These are phyloP conservation scores for Paecilomyces sp. DNA, from an alignment of 2,329 filamentous ascomycete genomes.

Conservation along the genomic window DNA sequence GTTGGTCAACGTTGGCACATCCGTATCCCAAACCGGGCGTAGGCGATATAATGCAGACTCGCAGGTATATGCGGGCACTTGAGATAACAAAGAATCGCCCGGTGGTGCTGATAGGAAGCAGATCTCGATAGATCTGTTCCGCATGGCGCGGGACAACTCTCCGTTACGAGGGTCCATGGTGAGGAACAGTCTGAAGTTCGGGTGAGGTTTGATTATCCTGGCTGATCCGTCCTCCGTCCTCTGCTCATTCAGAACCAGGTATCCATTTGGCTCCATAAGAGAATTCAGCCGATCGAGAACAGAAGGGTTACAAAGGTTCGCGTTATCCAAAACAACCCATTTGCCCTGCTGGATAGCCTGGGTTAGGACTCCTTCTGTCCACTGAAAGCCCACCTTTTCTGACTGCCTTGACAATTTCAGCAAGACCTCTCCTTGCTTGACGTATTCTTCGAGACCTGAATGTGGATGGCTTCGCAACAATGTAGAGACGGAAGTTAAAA, in stretches of 20 bases:
- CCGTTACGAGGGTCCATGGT: slow-evolving; percentile 89
- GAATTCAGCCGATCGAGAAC: slow-evolving; percentile 94
- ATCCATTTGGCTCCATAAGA: slow-evolving; percentile 81
- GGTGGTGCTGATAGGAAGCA: slow-evolving; percentile 53
- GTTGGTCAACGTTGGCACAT: slow-evolving; percentile 6
- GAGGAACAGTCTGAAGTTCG: slow-evolving; percentile 84
- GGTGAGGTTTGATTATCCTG: slow-evolving; percentile 71
- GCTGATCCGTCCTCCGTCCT: slow-evolving; percentile 74
- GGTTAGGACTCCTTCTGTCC: slow-evolving; percentile 89
- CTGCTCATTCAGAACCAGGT: slow-evolving; percentile 88
- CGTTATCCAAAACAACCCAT: slow-evolving; percentile 94
- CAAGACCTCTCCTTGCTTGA: slow-evolving; percentile 45
- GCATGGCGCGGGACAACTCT: slow-evolving; percentile 91
- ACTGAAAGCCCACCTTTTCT: slow-evolving; percentile 79
- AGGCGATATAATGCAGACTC: slow-evolving; percentile 35
- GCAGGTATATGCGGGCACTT: slow-evolving; percentile 27
- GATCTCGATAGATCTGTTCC: slow-evolving; percentile 88
- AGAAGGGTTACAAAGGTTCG: slow-evolving; percentile 91
- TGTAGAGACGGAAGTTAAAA: slow-evolving; percentile 23
- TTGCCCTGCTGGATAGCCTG: slow-evolving; percentile 77
- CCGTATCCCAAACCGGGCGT: slow-evolving; percentile 24
- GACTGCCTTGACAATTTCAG: slow-evolving; percentile 50
- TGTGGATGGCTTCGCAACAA: slow-evolving; percentile 36
- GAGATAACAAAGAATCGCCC: slow-evolving; percentile 5
- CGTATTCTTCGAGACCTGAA: slow-evolving; percentile 41